Conservation (phyloP, 2,329 filamentous ascomycete species). For the Alternaria viburni region DNA sequence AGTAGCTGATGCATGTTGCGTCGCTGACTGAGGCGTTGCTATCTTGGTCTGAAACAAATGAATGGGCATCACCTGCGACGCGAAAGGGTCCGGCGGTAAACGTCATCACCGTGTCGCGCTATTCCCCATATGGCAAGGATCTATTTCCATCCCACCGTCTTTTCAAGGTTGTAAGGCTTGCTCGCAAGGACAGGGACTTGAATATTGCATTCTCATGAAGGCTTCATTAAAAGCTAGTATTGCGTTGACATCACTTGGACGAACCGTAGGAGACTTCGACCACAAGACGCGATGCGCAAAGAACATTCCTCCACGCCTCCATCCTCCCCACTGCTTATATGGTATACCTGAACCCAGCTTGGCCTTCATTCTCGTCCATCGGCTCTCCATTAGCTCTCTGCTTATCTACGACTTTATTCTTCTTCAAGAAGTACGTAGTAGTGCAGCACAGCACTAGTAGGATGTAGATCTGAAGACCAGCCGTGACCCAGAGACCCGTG, state of each 20-base stretch:
- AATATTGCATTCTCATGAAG: neutral
- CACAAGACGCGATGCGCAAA: neutral
- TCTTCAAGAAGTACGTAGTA: conserved; percentile 20
- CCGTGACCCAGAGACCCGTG: conserved; percentile 26
- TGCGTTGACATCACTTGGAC: neutral
- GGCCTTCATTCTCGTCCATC: conserved; percentile 23
- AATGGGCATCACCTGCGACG: conserved; percentile 6
- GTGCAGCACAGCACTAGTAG: conserved; percentile 16
- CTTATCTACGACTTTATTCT: conserved; percentile 19
- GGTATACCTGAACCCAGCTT: conserved; percentile 28
- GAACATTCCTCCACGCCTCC: neutral
- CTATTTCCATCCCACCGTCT: neutral
- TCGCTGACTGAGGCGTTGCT: conserved; percentile 13
- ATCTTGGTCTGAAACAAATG: conserved; percentile 8
- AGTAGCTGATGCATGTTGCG: conserved; percentile 13
- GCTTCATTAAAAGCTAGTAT: neutral
- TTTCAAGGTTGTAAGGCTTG: neutral
- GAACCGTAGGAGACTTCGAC: neutral
- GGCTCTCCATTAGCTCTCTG: conserved; percentile 19
- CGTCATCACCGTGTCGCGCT: neutral
- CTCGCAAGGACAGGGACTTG: neutral
- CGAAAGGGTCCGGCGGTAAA: neutral
- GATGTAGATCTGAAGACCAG: conserved; percentile 27
- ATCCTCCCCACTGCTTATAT: neutral
- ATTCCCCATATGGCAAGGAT: neutral